These are phyloP conservation scores for Brassica nigra DNA, from an alignment of 345 rosid genomes.

Conservation along the genomic window DNA sequence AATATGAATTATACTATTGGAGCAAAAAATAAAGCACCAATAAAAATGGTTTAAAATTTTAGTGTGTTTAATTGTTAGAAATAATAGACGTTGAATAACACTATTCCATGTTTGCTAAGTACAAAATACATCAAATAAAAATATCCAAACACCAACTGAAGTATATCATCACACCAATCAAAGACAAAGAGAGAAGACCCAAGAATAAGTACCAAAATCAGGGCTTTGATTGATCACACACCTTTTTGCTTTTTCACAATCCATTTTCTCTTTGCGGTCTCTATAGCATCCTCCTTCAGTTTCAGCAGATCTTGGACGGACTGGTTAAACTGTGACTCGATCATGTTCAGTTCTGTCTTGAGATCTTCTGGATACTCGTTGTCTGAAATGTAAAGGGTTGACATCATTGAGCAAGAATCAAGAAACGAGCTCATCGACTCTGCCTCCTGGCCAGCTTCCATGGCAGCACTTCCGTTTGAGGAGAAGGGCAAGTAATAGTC, in stretches of 20 bases:
- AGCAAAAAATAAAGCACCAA: too few species aligned
- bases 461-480: constrained; percentile 31
- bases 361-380: constrained; percentile 48
- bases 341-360: constrained; percentile 55
- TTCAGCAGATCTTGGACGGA: constrained; percentile 61
- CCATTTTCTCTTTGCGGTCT: constrained; percentile 66
- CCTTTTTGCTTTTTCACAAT: constrained; percentile 48
- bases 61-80: not conserved
- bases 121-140: constrained; percentile 31
- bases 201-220: constrained; percentile 27
- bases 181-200: not conserved
- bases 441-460: constrained; percentile 32
- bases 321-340: constrained; percentile 55
- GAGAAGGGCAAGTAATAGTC: constrained; percentile 50
- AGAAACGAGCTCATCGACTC: constrained; percentile 43
- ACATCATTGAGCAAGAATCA: constrained; percentile 49
- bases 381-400: constrained; percentile 44
- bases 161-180: not conserved
- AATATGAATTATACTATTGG: too few species aligned
- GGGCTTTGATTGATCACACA: not conserved
- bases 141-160: constrained; percentile 24
- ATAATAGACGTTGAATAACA: not conserved
- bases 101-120: constrained; percentile 30
- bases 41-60: too few species aligned
- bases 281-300: constrained; percentile 70